Evolutionary conservation across 2,329 filamentous ascomycete species (phyloP).

Genomic region (Sporothrix inflata): DNA sequence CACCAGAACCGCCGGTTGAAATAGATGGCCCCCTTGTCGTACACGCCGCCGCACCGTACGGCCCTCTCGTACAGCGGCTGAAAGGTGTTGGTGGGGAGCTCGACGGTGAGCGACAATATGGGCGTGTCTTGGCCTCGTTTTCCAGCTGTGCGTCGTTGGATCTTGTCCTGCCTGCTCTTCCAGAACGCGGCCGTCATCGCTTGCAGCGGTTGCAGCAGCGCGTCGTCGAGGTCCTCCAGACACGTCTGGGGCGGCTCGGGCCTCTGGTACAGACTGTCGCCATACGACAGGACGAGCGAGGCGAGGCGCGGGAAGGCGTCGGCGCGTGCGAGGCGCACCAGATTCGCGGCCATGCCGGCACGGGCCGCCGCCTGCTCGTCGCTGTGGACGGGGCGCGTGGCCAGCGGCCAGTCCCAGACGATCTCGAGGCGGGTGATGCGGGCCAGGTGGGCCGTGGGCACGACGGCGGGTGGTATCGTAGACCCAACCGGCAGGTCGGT

Average conservation of each 20-base stretch:
- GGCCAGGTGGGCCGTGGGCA: not conserved
- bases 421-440: not conserved
- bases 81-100: constrained; percentile 14
- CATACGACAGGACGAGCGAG: not conserved
- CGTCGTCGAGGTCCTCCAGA: not conserved
- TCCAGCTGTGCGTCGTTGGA: too few species aligned
- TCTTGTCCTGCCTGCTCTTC: not conserved
- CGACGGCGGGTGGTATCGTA: not conserved
- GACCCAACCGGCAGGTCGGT: not conserved
- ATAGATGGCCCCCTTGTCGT: not conserved
- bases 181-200: not conserved
- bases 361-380: not conserved
- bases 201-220: not conserved
- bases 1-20: not conserved
- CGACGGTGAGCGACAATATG: not conserved
- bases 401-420: not conserved
- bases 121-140: not conserved
- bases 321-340: not conserved
- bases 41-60: not conserved
- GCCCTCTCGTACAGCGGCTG: not conserved
- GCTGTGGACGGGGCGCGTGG: not conserved
- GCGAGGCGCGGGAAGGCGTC: not conserved
- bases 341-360: not conserved
- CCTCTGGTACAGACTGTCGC: not conserved
- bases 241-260: not conserved